Conservation (phyloP, 2,329 filamentous ascomycete species). For the Thermothelomyces thermophilus region DNA sequence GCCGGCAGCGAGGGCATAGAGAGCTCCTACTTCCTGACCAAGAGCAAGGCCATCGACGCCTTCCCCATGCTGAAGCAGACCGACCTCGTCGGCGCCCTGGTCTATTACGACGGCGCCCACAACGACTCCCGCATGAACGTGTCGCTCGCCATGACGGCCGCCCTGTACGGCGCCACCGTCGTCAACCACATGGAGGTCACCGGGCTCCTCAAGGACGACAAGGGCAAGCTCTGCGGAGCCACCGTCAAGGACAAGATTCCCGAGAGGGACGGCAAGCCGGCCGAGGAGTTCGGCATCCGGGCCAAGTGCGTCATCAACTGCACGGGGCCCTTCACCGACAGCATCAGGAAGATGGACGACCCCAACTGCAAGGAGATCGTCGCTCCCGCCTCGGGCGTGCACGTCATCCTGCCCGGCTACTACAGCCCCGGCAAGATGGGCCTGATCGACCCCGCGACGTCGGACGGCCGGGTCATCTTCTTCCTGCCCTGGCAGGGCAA, state of each 20-base stretch:
- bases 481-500: slow-evolving; percentile 83
- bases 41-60: slow-evolving; percentile 67
- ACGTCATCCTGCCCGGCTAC: slow-evolving; percentile 73
- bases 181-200: slow-evolving; percentile 80
- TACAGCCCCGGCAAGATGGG: slow-evolving; percentile 76
- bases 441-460: slow-evolving; percentile 72
- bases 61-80: slow-evolving; percentile 74
- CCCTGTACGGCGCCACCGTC: slow-evolving; percentile 71
- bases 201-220: slow-evolving; percentile 61
- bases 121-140: slow-evolving; percentile 87
- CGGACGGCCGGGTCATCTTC: slow-evolving; percentile 82
- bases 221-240: slow-evolving; percentile 64
- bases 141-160: slow-evolving; percentile 71
- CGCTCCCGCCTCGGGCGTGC: slow-evolving; percentile 73
- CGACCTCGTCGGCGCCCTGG: slow-evolving; percentile 67
- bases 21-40: slow-evolving; percentile 74
- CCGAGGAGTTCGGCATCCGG: slow-evolving; percentile 59
- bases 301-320: slow-evolving; percentile 80
- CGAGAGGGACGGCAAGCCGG: slow-evolving; percentile 47
- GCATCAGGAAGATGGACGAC: slow-evolving; percentile 75
- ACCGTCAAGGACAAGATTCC: slow-evolving; percentile 56
- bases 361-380: slow-evolving; percentile 63
- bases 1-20: slow-evolving; percentile 78
- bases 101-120: slow-evolving; percentile 83
- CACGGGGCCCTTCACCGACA: slow-evolving; percentile 75